Base-by-base conservation (phyloP, 2,329 filamentous ascomycete genomes). In the Magnaporthales sp. region DNA sequence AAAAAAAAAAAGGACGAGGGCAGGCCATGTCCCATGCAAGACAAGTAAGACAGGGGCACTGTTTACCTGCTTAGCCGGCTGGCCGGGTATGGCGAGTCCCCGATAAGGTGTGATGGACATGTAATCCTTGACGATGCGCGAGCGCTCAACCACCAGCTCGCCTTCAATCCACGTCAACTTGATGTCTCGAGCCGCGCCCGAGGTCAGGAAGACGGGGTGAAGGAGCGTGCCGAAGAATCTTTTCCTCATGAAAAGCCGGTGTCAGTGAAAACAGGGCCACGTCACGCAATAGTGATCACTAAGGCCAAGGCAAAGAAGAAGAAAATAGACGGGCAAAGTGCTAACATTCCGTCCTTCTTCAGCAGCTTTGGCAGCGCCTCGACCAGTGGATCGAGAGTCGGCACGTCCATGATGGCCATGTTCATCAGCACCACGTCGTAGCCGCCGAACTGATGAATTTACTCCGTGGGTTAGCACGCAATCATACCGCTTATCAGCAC, bases 151-250 rank as follows among this genome's bases (percentile, higher is more conserved):
- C 9, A 75, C 71, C n/a, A 74, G 71, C 64, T 77, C 73, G 10
- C 77, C 79, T 0, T 73, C 73, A 63, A 80, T 72, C 56, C 76
- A 76, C 24, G 69, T 72, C n/a, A 79, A 69, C n/a, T 78, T 74
- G 56, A 83, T 73, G 26, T 74, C 73, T 5, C 79, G 77, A 8
- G 75, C 72, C 1, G 77, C 75, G 2, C 76, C 77, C 1, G 80
- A 78, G 4, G 81, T 84, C 70, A 81, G 79, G 72, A 84, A 82
- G 4, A 80, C 77, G 6, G 81, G 81, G 67, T 84, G 81, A 9
- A 84, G 78, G 54, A 82, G 69, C 0, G 80, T 80, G 0, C 77
- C 79, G n/a, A 80, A 78, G 68, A 82, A 82, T 31, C 80, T 80
- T 24, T 63, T 32, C n/a, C 4, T 32, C 10, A 11, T 46, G 19